A percentile compares a stretch with the other conserved stretches of the same genome.
Conservation (phyloP, 495 filamentous ascomycete genomes). For the Penicillium bialowiezense region DNA sequence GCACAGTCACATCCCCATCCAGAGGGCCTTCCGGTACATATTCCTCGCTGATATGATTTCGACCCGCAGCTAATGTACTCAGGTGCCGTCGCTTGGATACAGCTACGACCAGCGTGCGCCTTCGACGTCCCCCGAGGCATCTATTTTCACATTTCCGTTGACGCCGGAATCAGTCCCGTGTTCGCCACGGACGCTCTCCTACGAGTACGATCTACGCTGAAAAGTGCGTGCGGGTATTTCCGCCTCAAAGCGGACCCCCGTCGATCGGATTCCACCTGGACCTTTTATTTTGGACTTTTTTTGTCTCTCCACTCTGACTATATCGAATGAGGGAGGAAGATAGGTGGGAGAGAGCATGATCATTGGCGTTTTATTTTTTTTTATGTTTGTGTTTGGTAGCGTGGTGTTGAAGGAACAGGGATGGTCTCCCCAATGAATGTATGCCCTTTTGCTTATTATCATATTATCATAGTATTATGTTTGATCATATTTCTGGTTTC, state of each 20-base stretch:
- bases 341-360: conserved; percentile 10
- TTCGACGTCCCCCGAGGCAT: conserved; percentile 36
- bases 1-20: conserved; percentile 20
- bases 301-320: not conserved
- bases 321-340: too few relatives aligned
- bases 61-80: conserved; percentile 30
- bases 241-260: not conserved
- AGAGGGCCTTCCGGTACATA: conserved; percentile 40
- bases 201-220: conserved; percentile 24
- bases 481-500: not conserved
- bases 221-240: conserved; percentile 1
- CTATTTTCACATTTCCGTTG: conserved; percentile 35
- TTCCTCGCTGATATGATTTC: conserved; percentile 41
- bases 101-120: conserved; percentile 69
- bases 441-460: too few relatives aligned
- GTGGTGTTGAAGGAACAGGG: conserved; percentile 5
- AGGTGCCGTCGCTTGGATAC: conserved; percentile 87
- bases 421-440: too few relatives aligned
- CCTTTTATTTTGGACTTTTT: too few relatives aligned
- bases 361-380: conserved; percentile 3
- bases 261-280: conserved; percentile 1
- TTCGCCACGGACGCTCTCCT: conserved; percentile 31
- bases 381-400: not conserved
- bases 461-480: too few relatives aligned
- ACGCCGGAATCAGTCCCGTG: conserved; percentile 38